Percentiles rank a stretch among this genome's conserved stretches.
Conservation (phyloP, 148 eudicot species). For the Pouteria glomerata region DNA sequence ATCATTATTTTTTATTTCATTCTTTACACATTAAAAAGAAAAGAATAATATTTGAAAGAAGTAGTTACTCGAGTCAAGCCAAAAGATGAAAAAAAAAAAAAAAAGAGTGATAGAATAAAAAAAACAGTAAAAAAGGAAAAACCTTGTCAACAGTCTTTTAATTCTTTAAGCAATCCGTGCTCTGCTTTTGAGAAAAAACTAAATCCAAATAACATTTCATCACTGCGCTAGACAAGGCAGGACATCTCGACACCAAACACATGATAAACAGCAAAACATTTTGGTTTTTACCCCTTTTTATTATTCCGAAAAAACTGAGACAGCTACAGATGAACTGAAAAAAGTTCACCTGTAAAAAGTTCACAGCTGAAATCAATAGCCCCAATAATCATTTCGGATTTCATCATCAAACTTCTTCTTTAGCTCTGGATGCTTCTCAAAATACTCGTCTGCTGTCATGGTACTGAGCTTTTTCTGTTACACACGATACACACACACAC, state of each 20-base stretch:
- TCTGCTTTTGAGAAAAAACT: neutral
- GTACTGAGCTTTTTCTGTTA: constrained; percentile 76
- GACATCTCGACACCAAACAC: constrained; percentile 2
- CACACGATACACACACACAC: neutral
- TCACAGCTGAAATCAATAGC: constrained; percentile 37
- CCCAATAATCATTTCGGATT: constrained; percentile 97
- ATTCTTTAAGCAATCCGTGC: neutral
- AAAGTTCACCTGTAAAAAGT: constrained; percentile 6
- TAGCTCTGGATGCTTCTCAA: constrained; percentile 90
- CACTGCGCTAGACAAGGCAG: neutral
- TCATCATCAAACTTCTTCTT: constrained; percentile 97
- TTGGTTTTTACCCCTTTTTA: constrained; percentile 12
- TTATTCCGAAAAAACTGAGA: constrained; percentile 5
- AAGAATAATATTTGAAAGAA: too few species aligned
- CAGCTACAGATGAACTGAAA: constrained; percentile 2
- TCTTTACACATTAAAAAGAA: too few species aligned
- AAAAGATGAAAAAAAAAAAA: too few species aligned
- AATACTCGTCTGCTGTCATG: constrained; percentile 99
- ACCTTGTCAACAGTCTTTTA: too few species aligned
- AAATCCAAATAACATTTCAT: too few species aligned
- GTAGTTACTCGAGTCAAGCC: too few species aligned
- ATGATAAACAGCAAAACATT: constrained; percentile 1
- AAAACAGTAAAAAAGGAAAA: too few species aligned
- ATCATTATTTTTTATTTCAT: too few species aligned
- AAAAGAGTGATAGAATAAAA: neutral